Conservation (phyloP, 1,284 basidiomycete species). For the Ceratorhiza oryzae-sativae region DNA sequence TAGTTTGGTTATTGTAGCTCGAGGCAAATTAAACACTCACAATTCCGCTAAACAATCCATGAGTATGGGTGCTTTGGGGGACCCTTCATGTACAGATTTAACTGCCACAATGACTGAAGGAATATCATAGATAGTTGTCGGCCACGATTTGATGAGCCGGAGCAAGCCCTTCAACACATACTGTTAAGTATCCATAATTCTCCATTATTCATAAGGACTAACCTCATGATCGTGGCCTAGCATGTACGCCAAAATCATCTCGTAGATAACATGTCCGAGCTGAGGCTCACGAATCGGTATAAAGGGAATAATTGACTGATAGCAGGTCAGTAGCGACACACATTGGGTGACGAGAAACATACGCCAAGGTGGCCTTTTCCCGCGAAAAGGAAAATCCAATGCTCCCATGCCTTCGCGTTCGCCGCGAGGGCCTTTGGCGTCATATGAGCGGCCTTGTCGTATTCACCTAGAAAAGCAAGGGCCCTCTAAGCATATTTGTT, state of each 20-base stretch:
- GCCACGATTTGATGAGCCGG: constrained; percentile 87
- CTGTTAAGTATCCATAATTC: constrained; percentile 1
- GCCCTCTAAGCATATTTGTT: constrained; percentile 21
- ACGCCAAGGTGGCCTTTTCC: constrained; percentile 84
- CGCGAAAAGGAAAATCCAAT: constrained; percentile 92
- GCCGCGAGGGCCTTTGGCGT: constrained; percentile 86
- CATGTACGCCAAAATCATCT: constrained; percentile 92
- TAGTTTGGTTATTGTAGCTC: neutral
- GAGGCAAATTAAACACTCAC: constrained; percentile 54
- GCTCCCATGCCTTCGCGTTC: constrained; percentile 87
- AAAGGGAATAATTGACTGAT: constrained; percentile 84
- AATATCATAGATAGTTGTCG: constrained; percentile 88
- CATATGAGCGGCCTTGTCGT: constrained; percentile 81
- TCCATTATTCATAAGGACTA: constrained; percentile 44
- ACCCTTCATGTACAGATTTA: constrained; percentile 78
- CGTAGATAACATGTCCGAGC: constrained; percentile 87
- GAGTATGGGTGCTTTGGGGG: constrained; percentile 66
- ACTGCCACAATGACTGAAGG: constrained; percentile 87
- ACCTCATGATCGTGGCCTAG: constrained; percentile 80
- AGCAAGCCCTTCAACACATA: constrained; percentile 65
- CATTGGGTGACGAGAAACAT: constrained; percentile 41
- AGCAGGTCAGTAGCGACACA: constrained; percentile 8
- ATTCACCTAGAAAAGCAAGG: constrained; percentile 65
- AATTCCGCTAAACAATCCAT: constrained; percentile 95
- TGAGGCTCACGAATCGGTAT: constrained; percentile 85